Evolutionary conservation across 2,329 filamentous ascomycete species (phyloP).

Genomic region (Colletotrichum tanaceti): DNA sequence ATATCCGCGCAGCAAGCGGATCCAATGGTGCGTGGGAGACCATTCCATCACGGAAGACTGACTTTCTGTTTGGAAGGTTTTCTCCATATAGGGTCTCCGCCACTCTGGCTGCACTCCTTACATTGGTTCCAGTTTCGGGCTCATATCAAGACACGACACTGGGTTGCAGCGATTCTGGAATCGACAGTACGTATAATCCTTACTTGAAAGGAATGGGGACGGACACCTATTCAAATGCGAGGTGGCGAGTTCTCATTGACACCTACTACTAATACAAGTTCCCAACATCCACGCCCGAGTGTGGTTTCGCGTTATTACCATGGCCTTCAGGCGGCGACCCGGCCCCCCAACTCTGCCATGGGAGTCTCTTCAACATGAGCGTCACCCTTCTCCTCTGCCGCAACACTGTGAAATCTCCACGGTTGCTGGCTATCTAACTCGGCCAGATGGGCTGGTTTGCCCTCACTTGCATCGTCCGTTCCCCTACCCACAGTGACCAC

Average conservation of each 20-base stretch:
- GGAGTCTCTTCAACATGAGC: not conserved
- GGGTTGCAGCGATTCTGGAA: no score
- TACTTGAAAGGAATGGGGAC: not conserved
- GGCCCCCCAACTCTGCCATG: not conserved
- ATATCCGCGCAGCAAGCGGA: no score
- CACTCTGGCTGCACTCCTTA: no score
- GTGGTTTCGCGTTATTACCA: not conserved
- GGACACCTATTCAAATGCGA: not conserved
- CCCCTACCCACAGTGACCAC: not conserved
- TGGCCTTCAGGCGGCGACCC: not conserved
- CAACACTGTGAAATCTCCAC: not conserved
- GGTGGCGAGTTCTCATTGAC: not conserved
- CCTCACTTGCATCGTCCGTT: not conserved
- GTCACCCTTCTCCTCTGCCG: not conserved
- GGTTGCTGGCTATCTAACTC: not conserved
- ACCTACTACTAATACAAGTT: no score
- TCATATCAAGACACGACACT: no score
- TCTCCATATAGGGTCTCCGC: no score
- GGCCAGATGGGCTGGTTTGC: not conserved
- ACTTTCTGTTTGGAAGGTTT: no score
- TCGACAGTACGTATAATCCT: no score
- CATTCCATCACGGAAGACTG: no score
- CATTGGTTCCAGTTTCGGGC: no score
- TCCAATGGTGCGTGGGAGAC: no score
- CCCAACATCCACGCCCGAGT: not conserved